Evolutionary conservation across 768 basidiomycete species (phyloP), one percentile per base, ranked within the genome.

Genomic region (Lactarius tabidus): DNA sequence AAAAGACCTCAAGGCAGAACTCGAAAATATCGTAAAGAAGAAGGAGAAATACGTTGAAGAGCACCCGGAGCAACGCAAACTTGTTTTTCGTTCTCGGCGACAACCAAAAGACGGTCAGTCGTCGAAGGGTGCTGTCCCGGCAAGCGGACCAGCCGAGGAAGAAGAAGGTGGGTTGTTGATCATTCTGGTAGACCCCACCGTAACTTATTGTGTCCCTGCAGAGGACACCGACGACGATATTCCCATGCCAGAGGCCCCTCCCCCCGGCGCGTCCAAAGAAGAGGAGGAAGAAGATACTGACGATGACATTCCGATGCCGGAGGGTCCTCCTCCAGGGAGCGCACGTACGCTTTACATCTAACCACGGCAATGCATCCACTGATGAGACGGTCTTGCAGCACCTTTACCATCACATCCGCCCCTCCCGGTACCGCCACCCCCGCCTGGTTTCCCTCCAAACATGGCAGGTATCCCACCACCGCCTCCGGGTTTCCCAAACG

Each of bases 31-130:
- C 62, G 87, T 85, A 75, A 84, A 85, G 75, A 90, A 91, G 76
- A 98, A 98, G 74, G 89, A 91, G 48, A 93, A 93, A 71, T 98
- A 93, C 75, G 85, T 98, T 60, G 84, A 84, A 63, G 93, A 94
- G 69, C 95, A 98, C 76, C 96, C 96, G 2, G 96, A 98, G 73
- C 91, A 94, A 52, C 85, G 90, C 61, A 84, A 87, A 70, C 83
- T 93, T 14, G 93, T 98, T 8, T 98, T 90, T 74, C 82, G 82
- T 68, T 72, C 81, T 38, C 80, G 82, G 26, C 82, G 78, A 69
- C 76, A 72, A 20, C 71, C 74, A 33, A 72, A 75, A 15, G 78
- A 68, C 35, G 56, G 78, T 20, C 77, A 74, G 52, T 78, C 80
- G 53, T 79, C 81, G 66, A 79, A 78, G 63, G 77, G 76, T 63